Percentiles rank a stretch among this genome's conserved stretches.
These are phyloP conservation scores for Urochloa ruziziensis DNA, from an alignment of 176 grass and related monocot genomes.

Conservation along the genomic window DNA sequence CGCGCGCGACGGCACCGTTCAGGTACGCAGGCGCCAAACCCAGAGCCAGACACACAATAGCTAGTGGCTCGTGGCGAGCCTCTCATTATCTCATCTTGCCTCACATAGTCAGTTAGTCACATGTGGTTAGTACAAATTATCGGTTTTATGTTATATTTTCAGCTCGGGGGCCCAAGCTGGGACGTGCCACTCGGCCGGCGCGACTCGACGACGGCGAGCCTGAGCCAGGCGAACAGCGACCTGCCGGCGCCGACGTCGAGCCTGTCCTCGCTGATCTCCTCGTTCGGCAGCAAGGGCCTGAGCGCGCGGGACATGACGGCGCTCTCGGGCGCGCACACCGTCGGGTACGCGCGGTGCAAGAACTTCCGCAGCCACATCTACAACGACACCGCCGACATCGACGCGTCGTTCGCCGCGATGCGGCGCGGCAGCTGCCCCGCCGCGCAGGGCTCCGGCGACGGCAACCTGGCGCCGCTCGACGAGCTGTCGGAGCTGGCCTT, in stretches of 20 bases:
- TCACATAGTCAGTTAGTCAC: too few relatives aligned
- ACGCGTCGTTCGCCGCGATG: too few relatives aligned
- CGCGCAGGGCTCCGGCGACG: too few relatives aligned
- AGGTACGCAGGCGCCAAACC: slow-evolving; percentile 28
- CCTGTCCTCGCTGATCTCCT: slow-evolving; percentile 3
- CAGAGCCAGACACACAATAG: too few relatives aligned
- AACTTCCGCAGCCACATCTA: slow-evolving; percentile 6
- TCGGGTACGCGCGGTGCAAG: background rate
- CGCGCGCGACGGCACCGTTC: slow-evolving; percentile 51
- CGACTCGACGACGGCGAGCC: slow-evolving; percentile 60
- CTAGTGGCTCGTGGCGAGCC: too few relatives aligned
- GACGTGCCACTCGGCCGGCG: slow-evolving; percentile 51
- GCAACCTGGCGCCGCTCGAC: too few relatives aligned
- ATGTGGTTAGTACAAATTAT: too few relatives aligned
- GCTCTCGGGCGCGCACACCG: slow-evolving; percentile 71
- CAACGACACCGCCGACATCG: too few relatives aligned
- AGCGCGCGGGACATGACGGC: slow-evolving; percentile 62
- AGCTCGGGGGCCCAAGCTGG: slow-evolving; percentile 45
- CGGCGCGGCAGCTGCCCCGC: too few relatives aligned
- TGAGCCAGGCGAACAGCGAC: slow-evolving; percentile 38
- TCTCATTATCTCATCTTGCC: too few relatives aligned
- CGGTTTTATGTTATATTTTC: too few relatives aligned
- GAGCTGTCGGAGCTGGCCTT: too few relatives aligned
- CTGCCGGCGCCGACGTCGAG: slow-evolving; percentile 13
- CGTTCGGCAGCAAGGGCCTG: slow-evolving; percentile 47